A percentile compares a stretch with the other conserved stretches of the same genome.
Conservation (phyloP, 2,329 filamentous ascomycete genomes). For the Colletotrichum lupini region DNA sequence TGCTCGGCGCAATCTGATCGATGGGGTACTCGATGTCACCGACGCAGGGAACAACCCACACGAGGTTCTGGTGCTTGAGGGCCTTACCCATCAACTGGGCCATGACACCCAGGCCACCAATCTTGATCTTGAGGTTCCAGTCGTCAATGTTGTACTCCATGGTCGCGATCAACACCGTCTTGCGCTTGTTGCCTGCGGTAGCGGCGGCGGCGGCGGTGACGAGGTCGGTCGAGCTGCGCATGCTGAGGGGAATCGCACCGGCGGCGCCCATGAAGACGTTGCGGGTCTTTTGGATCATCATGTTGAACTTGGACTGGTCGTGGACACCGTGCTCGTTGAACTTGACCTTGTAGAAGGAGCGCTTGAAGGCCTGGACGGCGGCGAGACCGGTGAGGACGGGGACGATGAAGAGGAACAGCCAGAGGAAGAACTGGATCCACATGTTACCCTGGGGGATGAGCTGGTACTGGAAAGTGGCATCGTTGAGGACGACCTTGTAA, state of each 20-base stretch:
- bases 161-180: slow-evolving; percentile 75
- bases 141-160: slow-evolving; percentile 81
- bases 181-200: slow-evolving; percentile 44
- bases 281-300: slow-evolving; percentile 41
- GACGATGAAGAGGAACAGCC: slow-evolving; percentile 61
- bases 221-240: slow-evolving; percentile 32
- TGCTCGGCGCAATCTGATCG: slow-evolving; percentile 68
- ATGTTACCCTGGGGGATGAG: slow-evolving; percentile 64
- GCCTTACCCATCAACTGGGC: slow-evolving; percentile 76
- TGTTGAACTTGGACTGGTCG: slow-evolving; percentile 67
- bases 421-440: slow-evolving; percentile 62
- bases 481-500: slow-evolving; percentile 65
- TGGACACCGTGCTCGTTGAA: slow-evolving; percentile 32
- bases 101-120: slow-evolving; percentile 77
- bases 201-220: slow-evolving; percentile 39
- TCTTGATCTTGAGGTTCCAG: slow-evolving; percentile 78
- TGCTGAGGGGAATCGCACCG: slow-evolving; percentile 42
- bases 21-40: slow-evolving; percentile 72
- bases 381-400: slow-evolving; percentile 60
- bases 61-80: slow-evolving; percentile 71
- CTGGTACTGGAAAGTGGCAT: slow-evolving; percentile 62
- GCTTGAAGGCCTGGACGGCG: slow-evolving; percentile 66
- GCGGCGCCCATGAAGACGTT: slow-evolving; percentile 41
- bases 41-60: slow-evolving; percentile 73
- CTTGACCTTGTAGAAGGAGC: slow-evolving; percentile 64